Percentiles rank a stretch among this genome's conserved stretches.
Evolutionary conservation across 345 rosid species (phyloP).

Genomic region (Eucalyptus caleyi): DNA sequence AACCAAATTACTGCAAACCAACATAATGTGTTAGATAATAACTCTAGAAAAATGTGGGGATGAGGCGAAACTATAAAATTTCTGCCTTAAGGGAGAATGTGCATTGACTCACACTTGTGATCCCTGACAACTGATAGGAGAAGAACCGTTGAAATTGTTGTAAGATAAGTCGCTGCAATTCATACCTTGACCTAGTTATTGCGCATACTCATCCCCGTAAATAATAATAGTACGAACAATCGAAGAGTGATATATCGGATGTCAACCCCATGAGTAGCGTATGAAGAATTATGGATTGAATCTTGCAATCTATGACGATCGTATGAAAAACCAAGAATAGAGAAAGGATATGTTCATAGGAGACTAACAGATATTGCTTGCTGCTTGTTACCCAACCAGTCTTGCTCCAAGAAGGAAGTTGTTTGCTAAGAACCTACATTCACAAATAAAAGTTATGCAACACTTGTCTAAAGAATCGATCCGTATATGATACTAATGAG

Average conservation of each 20-base stretch:
- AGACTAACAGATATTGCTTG: conserved; percentile 23
- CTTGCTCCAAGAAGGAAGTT: conserved; percentile 58
- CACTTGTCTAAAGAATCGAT: neutral
- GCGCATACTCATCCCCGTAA: accelerated
- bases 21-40: neutral
- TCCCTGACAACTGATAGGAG: no score
- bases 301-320: neutral
- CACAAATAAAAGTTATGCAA: neutral
- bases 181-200: no score
- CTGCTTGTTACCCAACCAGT: conserved; percentile 25
- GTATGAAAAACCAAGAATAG: neutral
- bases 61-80: neutral
- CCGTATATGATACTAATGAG: neutral
- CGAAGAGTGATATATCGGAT: neutral
- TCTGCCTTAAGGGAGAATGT: neutral
- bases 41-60: neutral
- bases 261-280: neutral
- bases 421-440: conserved; percentile 54
- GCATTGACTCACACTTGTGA: conserved; percentile 27
- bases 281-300: neutral
- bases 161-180: no score
- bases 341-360: neutral
- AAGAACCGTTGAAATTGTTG: no score
- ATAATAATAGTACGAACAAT: neutral
- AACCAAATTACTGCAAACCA: conserved; percentile 46